Base-by-base conservation (phyloP, 805 yeast genomes). In the Metschnikowia henanensis region DNA sequence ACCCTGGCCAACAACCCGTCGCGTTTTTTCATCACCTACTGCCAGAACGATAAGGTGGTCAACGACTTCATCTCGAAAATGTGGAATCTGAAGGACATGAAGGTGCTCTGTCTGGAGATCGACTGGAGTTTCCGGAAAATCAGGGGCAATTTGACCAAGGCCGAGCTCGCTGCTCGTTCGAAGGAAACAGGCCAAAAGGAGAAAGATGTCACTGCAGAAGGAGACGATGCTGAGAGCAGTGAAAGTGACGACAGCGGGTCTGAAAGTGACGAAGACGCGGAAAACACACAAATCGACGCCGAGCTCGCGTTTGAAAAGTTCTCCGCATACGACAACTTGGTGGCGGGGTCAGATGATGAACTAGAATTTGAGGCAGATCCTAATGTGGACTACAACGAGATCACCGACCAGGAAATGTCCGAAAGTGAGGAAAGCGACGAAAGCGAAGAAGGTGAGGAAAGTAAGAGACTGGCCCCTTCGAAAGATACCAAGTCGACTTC, bases 341-440 rank as follows among this genome's bases (percentile, higher is more conserved):
- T 76, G 10, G 77, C 64, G 4, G 79, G 67, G 9, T 67, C 75
- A 1, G 76, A 70, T 35, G 76, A 68, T 23, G 79, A 73, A 23
- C 55, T 48, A 10, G 64, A 44, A 10, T 57, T 56, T 6, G 65
- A 53, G 32, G 46, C 61, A 5, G 65, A 72, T 45, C 68, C 72
- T 6, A 55, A 59, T 9, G 59, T 73, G 5, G 64, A 80, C 53
- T 78, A 83, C 55, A 79, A 79, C 55, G 78, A 79, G 55, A 73
- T 81, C 5, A 83, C 90, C 0, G 91, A 84, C 57, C 83, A 79
- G 49, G 87, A 82, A 47, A 76, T 79, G 20, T 69, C 78, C 32
- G 76, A 55, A 6, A 40, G 41, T 28, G 45, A 43, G n/a, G n/a
- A n/a, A n/a, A n/a, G n/a, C 9, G 23, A 23, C 33, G 31, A 28